A percentile compares a stretch with the other conserved stretches of the same genome.
Evolutionary conservation across 2,329 filamentous ascomycete species (phyloP).

Genomic region (Xenoacremonium recifei): DNA sequence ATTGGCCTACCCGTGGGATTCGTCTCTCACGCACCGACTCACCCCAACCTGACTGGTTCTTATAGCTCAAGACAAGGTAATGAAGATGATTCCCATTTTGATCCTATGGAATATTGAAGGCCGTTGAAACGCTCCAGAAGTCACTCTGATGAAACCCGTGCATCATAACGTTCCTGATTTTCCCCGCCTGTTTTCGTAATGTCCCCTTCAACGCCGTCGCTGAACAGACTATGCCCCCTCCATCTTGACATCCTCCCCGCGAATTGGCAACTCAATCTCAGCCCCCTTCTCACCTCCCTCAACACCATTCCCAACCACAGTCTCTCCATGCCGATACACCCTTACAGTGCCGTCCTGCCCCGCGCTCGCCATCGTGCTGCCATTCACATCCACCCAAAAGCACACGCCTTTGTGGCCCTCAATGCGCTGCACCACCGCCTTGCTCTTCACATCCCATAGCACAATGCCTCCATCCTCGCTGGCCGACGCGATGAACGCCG

Average conservation of each 20-base stretch:
- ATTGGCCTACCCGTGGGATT: too few relatives aligned
- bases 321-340: constrained; percentile 41
- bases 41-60: too few relatives aligned
- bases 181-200: too few relatives aligned
- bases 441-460: constrained; percentile 87
- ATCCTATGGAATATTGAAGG: too few relatives aligned
- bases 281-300: constrained; percentile 38
- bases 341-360: constrained; percentile 54
- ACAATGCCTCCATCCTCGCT: constrained; percentile 85
- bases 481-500: constrained; percentile 71
- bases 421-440: constrained; percentile 73
- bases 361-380: constrained; percentile 55
- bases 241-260: constrained; percentile 39
- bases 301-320: constrained; percentile 15
- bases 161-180: not conserved
- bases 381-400: constrained; percentile 63
- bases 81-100: too few relatives aligned
- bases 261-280: constrained; percentile 48
- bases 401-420: constrained; percentile 54
- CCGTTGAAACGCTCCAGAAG: too few relatives aligned
- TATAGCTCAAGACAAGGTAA: too few relatives aligned
- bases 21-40: too few relatives aligned
- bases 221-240: constrained; percentile 24
- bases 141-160: too few relatives aligned
- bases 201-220: constrained; percentile 11